Evolutionary conservation across 164 flowering plant genomes (phyloP).

Genomic region (Tinospora cordifolia): DNA sequence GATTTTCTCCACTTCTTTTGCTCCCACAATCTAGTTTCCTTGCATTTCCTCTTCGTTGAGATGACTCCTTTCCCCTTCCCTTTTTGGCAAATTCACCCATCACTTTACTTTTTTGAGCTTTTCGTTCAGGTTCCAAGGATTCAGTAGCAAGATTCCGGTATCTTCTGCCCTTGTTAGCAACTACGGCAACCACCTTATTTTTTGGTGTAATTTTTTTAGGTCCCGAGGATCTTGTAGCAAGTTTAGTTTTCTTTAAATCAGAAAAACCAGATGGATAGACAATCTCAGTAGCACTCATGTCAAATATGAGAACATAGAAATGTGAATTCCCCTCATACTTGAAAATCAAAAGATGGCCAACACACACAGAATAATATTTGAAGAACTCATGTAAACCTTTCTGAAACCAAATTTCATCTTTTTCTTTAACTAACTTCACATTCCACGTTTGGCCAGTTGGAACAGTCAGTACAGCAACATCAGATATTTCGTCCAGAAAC

Average conservation of each 20-base stretch:
- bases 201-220: too few species aligned
- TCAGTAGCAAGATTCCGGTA: too few species aligned
- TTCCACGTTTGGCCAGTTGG: conserved; percentile 23
- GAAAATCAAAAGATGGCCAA: conserved; percentile 28
- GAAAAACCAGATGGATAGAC: conserved; percentile 11
- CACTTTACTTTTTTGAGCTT: too few species aligned
- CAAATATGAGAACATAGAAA: conserved; percentile 25
- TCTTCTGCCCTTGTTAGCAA: too few species aligned
- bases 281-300: conserved; percentile 23
- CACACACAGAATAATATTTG: conserved; percentile 18
- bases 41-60: too few species aligned
- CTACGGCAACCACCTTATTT: too few species aligned
- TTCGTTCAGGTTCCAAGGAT: too few species aligned
- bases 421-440: conserved; percentile 15
- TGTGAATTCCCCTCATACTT: conserved; percentile 26
- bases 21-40: too few species aligned
- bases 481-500: conserved; percentile 15
- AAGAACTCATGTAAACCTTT: conserved; percentile 30
- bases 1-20: too few species aligned
- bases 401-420: conserved; percentile 18
- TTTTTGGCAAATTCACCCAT: too few species aligned
- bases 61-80: too few species aligned
- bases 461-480: conserved; percentile 13
- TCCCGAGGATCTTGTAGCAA: not conserved
- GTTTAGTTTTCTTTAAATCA: not conserved